Evolutionary conservation across 139 green algal genomes (phyloP).

Genomic region (Chlorella sp.): DNA sequence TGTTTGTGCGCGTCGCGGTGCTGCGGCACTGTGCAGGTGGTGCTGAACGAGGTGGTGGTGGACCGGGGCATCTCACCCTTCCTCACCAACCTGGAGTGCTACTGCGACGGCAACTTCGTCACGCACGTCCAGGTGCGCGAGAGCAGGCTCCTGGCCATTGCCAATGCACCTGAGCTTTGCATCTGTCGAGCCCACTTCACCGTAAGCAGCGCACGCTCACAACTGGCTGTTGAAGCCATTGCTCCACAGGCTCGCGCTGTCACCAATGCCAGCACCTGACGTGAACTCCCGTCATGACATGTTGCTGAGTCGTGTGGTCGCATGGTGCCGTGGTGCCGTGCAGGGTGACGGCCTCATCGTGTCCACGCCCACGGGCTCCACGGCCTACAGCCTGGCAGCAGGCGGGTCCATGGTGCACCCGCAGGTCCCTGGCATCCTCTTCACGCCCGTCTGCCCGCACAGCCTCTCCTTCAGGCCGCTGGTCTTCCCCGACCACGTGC

Average conservation of each 20-base stretch:
- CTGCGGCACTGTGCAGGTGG: constrained; percentile 26
- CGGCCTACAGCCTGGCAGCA: constrained; percentile 86
- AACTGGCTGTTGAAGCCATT: no score
- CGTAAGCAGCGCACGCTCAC: not conserved
- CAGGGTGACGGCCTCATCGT: constrained; percentile 87
- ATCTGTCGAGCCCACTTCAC: not conserved
- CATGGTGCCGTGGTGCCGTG: no score
- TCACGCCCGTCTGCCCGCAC: constrained; percentile 41
- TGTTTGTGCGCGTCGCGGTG: no score
- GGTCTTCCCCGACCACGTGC: constrained; percentile 91
- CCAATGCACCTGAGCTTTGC: not conserved
- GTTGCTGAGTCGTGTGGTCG: no score
- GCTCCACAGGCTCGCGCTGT: no score
- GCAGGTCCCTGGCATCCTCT: constrained; percentile 81
- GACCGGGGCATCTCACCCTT: constrained; percentile 75
- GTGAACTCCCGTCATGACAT: no score
- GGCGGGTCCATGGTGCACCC: constrained; percentile 78
- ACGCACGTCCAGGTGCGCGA: constrained; percentile 61
- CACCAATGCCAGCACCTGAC: no score
- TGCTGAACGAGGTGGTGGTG: constrained; percentile 90
- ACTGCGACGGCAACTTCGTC: constrained; percentile 68
- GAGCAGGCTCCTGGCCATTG: not conserved
- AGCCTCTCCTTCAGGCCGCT: constrained; percentile 94
- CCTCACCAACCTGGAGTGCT: constrained; percentile 80
- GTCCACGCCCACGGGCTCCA: constrained; percentile 84